A percentile compares a stretch with the other conserved stretches of the same genome.
Conservation (phyloP, 495 filamentous ascomycete genomes). For the Neurospora hispaniola region DNA sequence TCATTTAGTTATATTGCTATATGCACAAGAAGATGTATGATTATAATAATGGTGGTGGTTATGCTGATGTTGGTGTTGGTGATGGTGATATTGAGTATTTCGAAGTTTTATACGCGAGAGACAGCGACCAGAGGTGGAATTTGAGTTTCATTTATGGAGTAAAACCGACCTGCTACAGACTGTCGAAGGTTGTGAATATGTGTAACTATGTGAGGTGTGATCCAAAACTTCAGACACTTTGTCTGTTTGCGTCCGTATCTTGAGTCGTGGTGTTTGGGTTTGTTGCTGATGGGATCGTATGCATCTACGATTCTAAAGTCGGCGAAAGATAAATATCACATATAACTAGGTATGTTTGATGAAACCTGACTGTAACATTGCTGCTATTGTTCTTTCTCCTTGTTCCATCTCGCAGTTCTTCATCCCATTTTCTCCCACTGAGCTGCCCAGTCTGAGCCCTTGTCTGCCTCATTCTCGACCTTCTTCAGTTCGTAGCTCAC, state of each 20-base stretch:
- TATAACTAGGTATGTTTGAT: too few species aligned
- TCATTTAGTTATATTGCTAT: neutral
- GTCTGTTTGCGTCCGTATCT: neutral
- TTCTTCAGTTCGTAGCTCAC: too few species aligned
- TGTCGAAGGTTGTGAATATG: neutral
- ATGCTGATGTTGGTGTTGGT: neutral
- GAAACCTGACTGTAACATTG: neutral
- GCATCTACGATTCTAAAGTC: neutral
- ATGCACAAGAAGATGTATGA: neutral
- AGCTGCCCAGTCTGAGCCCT: constrained; percentile 39
- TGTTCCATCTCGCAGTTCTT: neutral
- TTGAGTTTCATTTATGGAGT: neutral
- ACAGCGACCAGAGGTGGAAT: too few species aligned
- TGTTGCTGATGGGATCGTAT: neutral
- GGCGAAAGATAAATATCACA: neutral
- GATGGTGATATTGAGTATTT: neutral
- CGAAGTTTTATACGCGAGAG: neutral
- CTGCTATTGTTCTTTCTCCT: neutral
- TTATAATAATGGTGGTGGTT: neutral
- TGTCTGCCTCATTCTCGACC: constrained; percentile 6
- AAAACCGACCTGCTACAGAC: neutral
- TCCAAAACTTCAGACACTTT: neutral
- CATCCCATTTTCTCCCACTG: constrained; percentile 16
- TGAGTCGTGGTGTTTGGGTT: neutral
- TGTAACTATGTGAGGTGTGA: neutral